Evolutionary conservation across 306 rosid species (phyloP).

Genomic region (Casuarina glauca): DNA sequence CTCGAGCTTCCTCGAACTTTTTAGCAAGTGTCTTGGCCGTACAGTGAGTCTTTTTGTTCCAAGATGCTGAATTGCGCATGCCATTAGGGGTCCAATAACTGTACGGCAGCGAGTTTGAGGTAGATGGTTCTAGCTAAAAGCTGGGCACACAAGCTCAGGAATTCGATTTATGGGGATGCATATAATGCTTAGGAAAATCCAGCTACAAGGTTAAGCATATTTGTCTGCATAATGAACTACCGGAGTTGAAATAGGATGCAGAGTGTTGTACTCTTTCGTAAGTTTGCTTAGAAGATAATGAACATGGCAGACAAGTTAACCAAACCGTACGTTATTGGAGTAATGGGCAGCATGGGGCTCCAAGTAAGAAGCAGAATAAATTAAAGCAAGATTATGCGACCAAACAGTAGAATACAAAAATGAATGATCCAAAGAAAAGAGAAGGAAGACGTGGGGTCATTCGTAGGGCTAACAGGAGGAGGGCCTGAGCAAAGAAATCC

Average conservation of each 20-base stretch:
- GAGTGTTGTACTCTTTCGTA: background rate
- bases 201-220: no score
- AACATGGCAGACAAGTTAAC: background rate
- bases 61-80: conserved; percentile 29
- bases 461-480: background rate
- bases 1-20: background rate
- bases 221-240: no score
- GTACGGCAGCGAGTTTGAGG: no score
- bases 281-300: background rate
- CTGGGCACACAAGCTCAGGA: no score
- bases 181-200: no score
- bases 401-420: background rate
- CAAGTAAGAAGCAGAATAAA: background rate
- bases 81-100: background rate
- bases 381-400: background rate
- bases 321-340: background rate
- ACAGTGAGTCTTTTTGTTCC: background rate
- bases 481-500: conserved; percentile 4
- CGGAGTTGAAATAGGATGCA: no score
- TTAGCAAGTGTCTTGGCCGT: background rate
- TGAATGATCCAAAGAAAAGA: background rate
- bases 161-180: no score
- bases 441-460: conserved; percentile 7
- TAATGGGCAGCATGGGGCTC: conserved; percentile 38
- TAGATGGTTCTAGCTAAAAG: no score